Base-by-base conservation (phyloP, 75 land plant genomes). In the Selaginella moellendorffii region DNA sequence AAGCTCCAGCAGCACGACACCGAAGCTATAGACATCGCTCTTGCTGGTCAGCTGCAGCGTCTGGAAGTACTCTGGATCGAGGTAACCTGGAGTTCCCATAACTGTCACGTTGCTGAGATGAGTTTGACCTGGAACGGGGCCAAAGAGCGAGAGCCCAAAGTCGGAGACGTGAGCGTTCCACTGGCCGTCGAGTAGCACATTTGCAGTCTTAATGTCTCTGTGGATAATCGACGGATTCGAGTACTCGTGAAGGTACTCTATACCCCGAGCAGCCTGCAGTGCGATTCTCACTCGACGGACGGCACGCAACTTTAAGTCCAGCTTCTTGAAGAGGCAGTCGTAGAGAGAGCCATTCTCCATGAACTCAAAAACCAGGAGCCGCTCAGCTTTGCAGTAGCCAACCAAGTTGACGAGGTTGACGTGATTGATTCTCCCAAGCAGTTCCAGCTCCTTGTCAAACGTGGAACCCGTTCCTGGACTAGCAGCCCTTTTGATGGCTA, bases 401-500 rank as follows among this genome's bases (percentile, higher is more conserved):
- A 73, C 18, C 51, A 46, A 46, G 51, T 46, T 46, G 14, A 46
- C 51, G 27, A 73, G 60, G 9, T 53, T 54, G n/a, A 27, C 58
- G 27, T 73, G 76, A 54, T 73, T 52, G 23, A 73, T 42, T 1
- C 29, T 61, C 0, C 65, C 63, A 1, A 73, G 56, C 10, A 73
- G 71, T 46, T 68, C 66, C 23, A 73, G 31, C 61, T 73, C 76
- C n/a, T 18, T 67, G 17, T 51, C 71, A 18, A 31, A 68, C 67
- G 63, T 21, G 19, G 56, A 53, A 17, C 28, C 30, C 1, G 31
- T 54, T 0, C 29, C 61, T 0, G 9, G 27, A 1, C 9, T 54
- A 28, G 29, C 28, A 26, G 81, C 76, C 42, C 74, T 28, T 31
- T 88, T 88, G 51, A 88, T 88, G 0, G 95, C 95, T 0, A 83